Evolutionary conservation across 169 alveolate genomes (phyloP).

Genomic region (Amoebophrya sp.): DNA sequence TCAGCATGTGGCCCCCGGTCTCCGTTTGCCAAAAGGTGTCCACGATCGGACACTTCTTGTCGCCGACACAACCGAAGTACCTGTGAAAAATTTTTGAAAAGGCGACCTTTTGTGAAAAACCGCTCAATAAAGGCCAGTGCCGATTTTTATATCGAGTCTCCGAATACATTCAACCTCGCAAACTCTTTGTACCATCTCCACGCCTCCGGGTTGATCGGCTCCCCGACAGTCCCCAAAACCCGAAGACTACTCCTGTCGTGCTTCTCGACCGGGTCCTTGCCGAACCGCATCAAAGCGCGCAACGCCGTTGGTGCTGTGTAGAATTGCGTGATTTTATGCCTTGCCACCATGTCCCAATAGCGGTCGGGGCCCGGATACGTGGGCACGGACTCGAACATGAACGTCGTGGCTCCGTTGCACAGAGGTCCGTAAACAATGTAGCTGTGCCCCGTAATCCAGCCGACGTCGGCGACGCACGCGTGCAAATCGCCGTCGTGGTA

Average conservation of each 20-base stretch:
- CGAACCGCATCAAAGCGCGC: constrained; percentile 67
- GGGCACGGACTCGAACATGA: constrained; percentile 90
- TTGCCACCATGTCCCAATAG: constrained; percentile 74
- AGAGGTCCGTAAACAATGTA: constrained; percentile 92
- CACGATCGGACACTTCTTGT: constrained; percentile 66
- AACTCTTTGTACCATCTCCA: constrained; percentile 86
- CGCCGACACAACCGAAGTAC: constrained; percentile 35
- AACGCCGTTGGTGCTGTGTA: constrained; percentile 98
- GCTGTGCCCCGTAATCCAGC: constrained; percentile 98
- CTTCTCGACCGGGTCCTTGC: constrained; percentile 59
- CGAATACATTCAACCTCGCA: constrained; percentile 42
- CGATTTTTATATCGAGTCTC: neutral
- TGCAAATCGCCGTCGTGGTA: constrained; percentile 73
- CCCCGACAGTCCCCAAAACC: constrained; percentile 80
- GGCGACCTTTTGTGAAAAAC: neutral
- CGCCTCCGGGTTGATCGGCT: constrained; percentile 87
- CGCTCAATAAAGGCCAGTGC: neutral
- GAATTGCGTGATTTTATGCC: constrained; percentile 80
- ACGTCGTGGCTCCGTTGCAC: constrained; percentile 83
- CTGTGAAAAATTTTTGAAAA: neutral
- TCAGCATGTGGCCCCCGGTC: constrained; percentile 87
- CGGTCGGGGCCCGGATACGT: constrained; percentile 84
- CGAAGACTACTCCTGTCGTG: constrained; percentile 61
- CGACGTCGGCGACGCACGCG: constrained; percentile 92
- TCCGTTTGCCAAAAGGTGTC: constrained; percentile 98